phyloP scores from a whole-genome alignment of 2,329 filamentous ascomycete species.

The Phialocephala sp. region DNA sequence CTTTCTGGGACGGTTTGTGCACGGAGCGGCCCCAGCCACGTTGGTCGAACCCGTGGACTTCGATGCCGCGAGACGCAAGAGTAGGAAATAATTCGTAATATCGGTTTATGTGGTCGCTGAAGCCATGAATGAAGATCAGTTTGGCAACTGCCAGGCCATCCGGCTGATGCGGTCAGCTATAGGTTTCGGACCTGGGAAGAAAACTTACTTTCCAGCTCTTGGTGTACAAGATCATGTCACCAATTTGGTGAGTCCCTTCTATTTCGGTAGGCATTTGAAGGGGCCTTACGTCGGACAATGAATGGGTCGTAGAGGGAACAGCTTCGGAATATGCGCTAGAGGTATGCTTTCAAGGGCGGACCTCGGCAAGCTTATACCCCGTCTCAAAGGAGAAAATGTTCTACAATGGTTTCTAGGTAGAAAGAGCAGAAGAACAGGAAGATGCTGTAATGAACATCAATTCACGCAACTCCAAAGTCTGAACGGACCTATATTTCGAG shows the following conservation, averaged over 20 bases:
- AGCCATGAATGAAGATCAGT: constrained; percentile 85
- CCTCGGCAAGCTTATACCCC: constrained; percentile 4
- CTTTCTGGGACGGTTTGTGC: constrained; percentile 63
- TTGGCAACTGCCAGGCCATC: constrained; percentile 60
- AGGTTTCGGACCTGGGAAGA: background rate
- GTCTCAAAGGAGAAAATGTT: background rate
- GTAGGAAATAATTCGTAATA: constrained; percentile 77
- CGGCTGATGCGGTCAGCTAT: constrained; percentile 33
- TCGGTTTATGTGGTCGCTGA: constrained; percentile 81
- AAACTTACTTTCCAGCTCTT: constrained; percentile 42
- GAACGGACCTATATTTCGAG: background rate
- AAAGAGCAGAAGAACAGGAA: background rate
- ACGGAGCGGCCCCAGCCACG: constrained; percentile 85
- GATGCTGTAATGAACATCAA: background rate
- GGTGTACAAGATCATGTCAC: constrained; percentile 40
- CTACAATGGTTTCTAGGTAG: background rate
- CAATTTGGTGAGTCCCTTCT: constrained; percentile 42
- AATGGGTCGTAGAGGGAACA: background rate
- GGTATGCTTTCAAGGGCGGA: background rate
- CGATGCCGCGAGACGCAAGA: constrained; percentile 74
- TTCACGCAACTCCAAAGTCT: background rate
- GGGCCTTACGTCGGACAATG: background rate
- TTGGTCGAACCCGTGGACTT: constrained; percentile 82
- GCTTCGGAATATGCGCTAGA: background rate
- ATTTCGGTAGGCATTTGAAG: constrained; percentile 39